Evolutionary conservation across 257 asterid genomes (phyloP), one percentile per base, ranked within the genome.

Genomic region (Solanum appendiculatum): DNA sequence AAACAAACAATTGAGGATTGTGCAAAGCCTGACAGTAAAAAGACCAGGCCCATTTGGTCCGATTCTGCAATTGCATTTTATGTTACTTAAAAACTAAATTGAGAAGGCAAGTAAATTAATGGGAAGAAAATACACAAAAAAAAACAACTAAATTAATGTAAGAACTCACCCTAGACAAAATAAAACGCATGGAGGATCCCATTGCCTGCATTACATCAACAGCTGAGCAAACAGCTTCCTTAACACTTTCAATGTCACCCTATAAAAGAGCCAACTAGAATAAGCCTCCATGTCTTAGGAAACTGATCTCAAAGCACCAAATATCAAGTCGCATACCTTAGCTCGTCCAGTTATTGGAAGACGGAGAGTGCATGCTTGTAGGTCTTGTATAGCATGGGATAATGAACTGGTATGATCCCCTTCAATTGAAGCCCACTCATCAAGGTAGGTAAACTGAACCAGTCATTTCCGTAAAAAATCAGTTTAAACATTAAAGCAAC

Each of bases 311-410:
- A 77, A 51, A 84, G 83, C 89, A 60, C 78, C 84, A 75, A 54
- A 86, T 80, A 81, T 39, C 73, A 69, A 89, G 84, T 58, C 69
- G 29, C 92, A 88, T 94, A 95, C 99, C 93, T 89, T 92, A 85
- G 98, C 96, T 69, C 97, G 98, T 85, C 90, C 93, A n/a, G 93
- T 90, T 85, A 94, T 88, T 42, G 99, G 99, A 92, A 96, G 89
- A 31, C 95, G 95, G 86, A 94, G 87, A 88, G 94, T 92, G 93
- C 94, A 89, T 9, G 93, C 92, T 89, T 94, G 93, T 91, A 95
- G 91, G 90, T 94, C 97, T 91, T 88, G 94, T 89, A 91, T 89
- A 86, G 88, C 91, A 85, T 83, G 89, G 84, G 94, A 92, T 88
- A 95, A 84, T 69, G 96, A 93, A 88, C 89, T 92, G 40, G 90